These are phyloP conservation scores for Zygosaccharomyces pseudobailii DNA, from an alignment of 1,139 yeast genomes.

Conservation along the genomic window DNA sequence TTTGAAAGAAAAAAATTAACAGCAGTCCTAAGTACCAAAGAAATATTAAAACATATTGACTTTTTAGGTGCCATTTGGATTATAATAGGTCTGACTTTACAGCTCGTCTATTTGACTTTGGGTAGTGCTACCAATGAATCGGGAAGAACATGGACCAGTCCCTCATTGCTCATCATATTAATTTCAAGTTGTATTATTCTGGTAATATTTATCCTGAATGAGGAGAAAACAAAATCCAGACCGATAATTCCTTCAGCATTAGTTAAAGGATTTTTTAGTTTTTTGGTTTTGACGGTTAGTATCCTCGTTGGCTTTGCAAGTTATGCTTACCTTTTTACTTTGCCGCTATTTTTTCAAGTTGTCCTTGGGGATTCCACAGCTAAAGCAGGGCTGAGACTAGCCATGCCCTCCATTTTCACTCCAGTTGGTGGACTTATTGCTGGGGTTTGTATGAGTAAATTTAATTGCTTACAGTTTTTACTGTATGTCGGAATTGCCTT, in stretches of 20 bases:
- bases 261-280: slow-evolving; percentile 30
- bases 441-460: slow-evolving; percentile 37
- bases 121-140: slow-evolving; percentile 13
- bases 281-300: slow-evolving; percentile 33
- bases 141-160: slow-evolving; percentile 8
- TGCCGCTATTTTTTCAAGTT: slow-evolving; percentile 40
- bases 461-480: slow-evolving; percentile 25
- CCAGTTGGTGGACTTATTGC: slow-evolving; percentile 40
- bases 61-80: slow-evolving; percentile 58
- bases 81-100: slow-evolving; percentile 39
- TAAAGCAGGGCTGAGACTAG: slow-evolving; percentile 29
- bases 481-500: slow-evolving; percentile 34
- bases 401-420: slow-evolving; percentile 39
- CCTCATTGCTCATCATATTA: slow-evolving; percentile 6
- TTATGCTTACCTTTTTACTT: slow-evolving; percentile 39
- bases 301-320: slow-evolving; percentile 38
- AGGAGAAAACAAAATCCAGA: slow-evolving; percentile 33
- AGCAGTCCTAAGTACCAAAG: slow-evolving; percentile 37
- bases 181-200: slow-evolving; percentile 16
- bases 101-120: slow-evolving; percentile 33
- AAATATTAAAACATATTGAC: slow-evolving; percentile 54
- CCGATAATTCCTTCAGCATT: slow-evolving; percentile 40
- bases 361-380: slow-evolving; percentile 19
- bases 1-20: slow-evolving; percentile 3
- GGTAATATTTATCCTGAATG: slow-evolving; percentile 22